These are phyloP conservation scores for Hypomontagnella submonticulosa DNA, from an alignment of 495 filamentous ascomycete species.

Conservation along the genomic window DNA sequence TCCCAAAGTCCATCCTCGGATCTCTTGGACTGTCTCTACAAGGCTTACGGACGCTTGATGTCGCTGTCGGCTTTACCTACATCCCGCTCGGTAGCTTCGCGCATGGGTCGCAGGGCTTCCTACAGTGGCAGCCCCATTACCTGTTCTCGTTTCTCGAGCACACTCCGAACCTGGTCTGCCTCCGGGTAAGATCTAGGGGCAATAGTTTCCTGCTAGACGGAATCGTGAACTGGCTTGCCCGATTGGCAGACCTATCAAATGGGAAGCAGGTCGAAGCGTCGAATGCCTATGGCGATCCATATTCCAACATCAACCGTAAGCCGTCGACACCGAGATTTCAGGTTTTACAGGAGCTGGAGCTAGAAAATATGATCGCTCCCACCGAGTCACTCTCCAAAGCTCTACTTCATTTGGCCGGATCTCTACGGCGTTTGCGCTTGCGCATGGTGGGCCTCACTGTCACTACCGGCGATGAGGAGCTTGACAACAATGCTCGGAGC, in stretches of 20 bases:
- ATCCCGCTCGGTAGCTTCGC: slow-evolving; percentile 34
- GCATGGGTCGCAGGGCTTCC: slow-evolving; percentile 27
- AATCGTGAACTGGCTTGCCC: slow-evolving; percentile 38
- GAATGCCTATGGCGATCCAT: not conserved
- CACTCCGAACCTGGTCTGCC: slow-evolving; percentile 37
- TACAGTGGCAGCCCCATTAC: slow-evolving; percentile 41
- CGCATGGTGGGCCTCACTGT: slow-evolving; percentile 30
- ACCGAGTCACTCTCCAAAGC: slow-evolving; percentile 26
- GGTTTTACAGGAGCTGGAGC: slow-evolving; percentile 22
- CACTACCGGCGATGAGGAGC: slow-evolving; percentile 28
- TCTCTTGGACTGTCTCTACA: slow-evolving; percentile 20
- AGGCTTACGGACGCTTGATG: slow-evolving; percentile 31
- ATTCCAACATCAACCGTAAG: not conserved
- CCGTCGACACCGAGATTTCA: slow-evolving; percentile 16
- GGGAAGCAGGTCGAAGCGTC: slow-evolving; percentile 5
- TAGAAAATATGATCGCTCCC: slow-evolving; percentile 37
- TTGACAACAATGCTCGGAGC: slow-evolving; percentile 34
- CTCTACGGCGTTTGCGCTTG: slow-evolving; percentile 31
- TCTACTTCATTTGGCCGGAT: slow-evolving; percentile 21
- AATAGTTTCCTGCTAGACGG: slow-evolving; percentile 31
- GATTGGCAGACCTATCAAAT: slow-evolving; percentile 18
- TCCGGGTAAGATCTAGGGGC: slow-evolving; percentile 32
- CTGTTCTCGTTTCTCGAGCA: slow-evolving; percentile 38
- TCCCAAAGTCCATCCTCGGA: slow-evolving; percentile 27
- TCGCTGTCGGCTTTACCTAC: slow-evolving; percentile 40